A percentile compares a stretch with the other conserved stretches of the same genome.
Conservation (phyloP, 2,329 filamentous ascomycete species). For the Cladosporium oxysporum region DNA sequence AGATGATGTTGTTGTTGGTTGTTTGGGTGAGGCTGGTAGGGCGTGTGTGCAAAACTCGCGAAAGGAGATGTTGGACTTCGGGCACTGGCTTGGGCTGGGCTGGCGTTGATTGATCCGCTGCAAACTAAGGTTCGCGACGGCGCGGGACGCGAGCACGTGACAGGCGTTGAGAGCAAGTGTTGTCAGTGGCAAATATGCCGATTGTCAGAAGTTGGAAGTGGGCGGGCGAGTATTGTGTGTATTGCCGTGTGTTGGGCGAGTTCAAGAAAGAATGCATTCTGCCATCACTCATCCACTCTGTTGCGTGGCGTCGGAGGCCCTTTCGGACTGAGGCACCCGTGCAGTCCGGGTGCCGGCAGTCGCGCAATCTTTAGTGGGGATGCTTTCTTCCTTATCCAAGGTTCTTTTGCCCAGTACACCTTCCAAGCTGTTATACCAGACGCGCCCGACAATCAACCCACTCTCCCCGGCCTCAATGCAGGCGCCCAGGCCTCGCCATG, state of each 20-base stretch:
- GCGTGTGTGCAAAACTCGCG: constrained; percentile 11
- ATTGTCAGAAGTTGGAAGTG: background rate
- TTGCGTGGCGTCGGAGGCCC: background rate
- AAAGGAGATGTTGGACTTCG: constrained; percentile 16
- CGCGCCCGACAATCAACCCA: background rate
- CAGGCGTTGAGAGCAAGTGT: background rate
- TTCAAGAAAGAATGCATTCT: background rate
- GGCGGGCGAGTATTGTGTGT: background rate
- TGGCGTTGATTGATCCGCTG: constrained; percentile 1
- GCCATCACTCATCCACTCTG: background rate
- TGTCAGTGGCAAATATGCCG: background rate
- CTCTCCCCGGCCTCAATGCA: background rate
- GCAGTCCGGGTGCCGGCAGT: background rate
- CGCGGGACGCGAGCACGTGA: constrained; percentile 9
- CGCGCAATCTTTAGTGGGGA: background rate
- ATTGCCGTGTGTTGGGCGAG: background rate
- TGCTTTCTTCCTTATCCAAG: background rate
- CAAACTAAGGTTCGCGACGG: constrained; percentile 2
- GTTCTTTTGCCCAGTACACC: background rate
- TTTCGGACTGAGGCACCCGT: background rate
- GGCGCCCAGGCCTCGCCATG: constrained; percentile 32
- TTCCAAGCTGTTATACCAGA: background rate
- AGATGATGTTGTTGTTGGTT: background rate
- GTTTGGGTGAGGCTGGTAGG: constrained; percentile 8
- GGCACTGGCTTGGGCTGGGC: background rate